Conservation (phyloP, 2,329 filamentous ascomycete genomes). For the Claviceps quebecensis region DNA sequence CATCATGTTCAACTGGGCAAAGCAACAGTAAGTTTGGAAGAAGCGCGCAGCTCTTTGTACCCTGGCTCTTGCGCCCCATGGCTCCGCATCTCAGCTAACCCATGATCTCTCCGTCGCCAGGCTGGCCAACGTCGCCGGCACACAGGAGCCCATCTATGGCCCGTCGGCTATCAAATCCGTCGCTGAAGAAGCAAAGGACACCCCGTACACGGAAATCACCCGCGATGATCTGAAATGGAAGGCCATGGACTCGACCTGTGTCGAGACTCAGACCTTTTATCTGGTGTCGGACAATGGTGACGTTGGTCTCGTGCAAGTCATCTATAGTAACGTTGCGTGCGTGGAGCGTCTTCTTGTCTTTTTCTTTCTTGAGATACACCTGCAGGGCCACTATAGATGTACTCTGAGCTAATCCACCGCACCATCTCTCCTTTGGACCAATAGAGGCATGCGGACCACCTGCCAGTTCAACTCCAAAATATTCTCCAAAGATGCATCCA, state of each 20-base stretch:
- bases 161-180: slow-evolving; percentile 77
- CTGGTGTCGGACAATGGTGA: slow-evolving; percentile 65
- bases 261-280: slow-evolving; percentile 95
- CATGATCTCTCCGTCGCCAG: slow-evolving; percentile 20
- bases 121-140: slow-evolving; percentile 74
- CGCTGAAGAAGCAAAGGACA: slow-evolving; percentile 62
- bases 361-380: not conserved
- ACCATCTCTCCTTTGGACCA: not conserved
- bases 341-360: slow-evolving; percentile 14
- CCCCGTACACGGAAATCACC: slow-evolving; percentile 65
- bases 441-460: slow-evolving; percentile 75
- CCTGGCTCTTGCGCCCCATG: not conserved
- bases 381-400: not conserved
- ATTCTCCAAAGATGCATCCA: slow-evolving; percentile 60
- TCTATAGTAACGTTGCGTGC: slow-evolving; percentile 95
- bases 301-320: slow-evolving; percentile 72
- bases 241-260: slow-evolving; percentile 67
- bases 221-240: slow-evolving; percentile 74
- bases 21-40: slow-evolving; percentile 56
- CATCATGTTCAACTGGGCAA: slow-evolving; percentile 86
- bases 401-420: not conserved
- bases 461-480: slow-evolving; percentile 92
- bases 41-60: not conserved
- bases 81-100: slow-evolving; percentile 5
- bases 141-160: slow-evolving; percentile 91